Evolutionary conservation across 345 rosid genomes (phyloP), one percentile per base, ranked within the genome.

Genomic region (Populus simonii): DNA sequence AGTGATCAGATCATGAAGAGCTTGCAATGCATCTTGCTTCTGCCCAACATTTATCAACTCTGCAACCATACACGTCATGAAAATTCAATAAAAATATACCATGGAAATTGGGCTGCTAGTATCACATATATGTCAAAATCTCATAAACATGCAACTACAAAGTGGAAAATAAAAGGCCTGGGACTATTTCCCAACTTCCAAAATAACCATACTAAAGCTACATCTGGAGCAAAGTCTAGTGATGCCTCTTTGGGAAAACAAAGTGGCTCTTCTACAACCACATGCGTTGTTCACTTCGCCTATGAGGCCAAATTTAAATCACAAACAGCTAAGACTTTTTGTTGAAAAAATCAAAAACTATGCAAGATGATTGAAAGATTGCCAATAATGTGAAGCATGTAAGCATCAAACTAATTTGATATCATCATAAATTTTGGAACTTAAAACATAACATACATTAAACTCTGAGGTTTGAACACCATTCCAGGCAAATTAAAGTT

Each of bases 31-130:
- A 84, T 94, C 99, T 85, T 90, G 97, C 85, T 94, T 96, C 87
- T 96, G 99, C 70, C 99, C 99, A 69, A 96, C 99, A 82, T 94
- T 94, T 76, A 96, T 94, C 85, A 96, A 73, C 78, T 94, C 98
- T 96, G 86, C 79, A 87, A 69, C 29, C 16, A 59, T 59, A 59
- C 65, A 59, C 4, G 36, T 33, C 29, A 59, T 59, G n/a, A 59
- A 59, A 59, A 59, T 12, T 59, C 65, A 59, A 59, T 47, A 47
- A 47, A 45, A 13, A 1, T 47, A 15, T 15, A 13, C 17, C 51
- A 47, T 15, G 29, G 16, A 59, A 59, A 23, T n/a, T 59, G 27
- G 29, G 29, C 27, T 8, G 65, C 4, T 10, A 23, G 29, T 0
- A 23, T 59, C 29, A 23, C 65, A 59, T 59, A 22, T 57, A 59